Conservation (phyloP, 805 yeast species). For the Candida odintsovae region DNA sequence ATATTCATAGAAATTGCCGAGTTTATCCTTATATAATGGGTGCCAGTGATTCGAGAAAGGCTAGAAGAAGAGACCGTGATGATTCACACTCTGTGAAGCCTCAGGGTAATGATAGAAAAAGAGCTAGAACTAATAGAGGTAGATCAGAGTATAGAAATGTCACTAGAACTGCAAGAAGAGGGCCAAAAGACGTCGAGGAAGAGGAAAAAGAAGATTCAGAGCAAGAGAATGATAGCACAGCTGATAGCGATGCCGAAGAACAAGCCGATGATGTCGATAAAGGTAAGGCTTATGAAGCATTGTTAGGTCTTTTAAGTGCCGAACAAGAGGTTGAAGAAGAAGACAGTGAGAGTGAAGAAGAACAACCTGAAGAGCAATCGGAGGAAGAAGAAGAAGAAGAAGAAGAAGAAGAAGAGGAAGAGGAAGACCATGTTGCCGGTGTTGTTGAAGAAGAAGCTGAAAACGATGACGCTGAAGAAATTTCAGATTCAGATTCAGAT, state of each 20-base stretch:
- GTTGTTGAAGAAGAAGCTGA: conserved; percentile 18
- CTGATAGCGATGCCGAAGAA: conserved; percentile 12
- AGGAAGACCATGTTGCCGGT: conserved; percentile 22
- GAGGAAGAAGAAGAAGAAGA: conserved; percentile 15
- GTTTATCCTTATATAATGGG: conserved; percentile 6
- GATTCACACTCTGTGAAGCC: neutral
- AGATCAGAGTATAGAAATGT: conserved; percentile 57
- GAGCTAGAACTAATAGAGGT: conserved; percentile 35
- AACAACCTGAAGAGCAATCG: conserved; percentile 14
- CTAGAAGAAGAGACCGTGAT: conserved; percentile 3
- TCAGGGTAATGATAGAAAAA: conserved; percentile 2
- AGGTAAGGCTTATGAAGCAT: conserved; percentile 58
- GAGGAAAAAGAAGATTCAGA: conserved; percentile 15
- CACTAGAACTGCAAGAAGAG: conserved; percentile 47
- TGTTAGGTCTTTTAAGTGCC: conserved; percentile 52
- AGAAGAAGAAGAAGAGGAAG: conserved; percentile 29
- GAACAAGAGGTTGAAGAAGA: conserved; percentile 32
- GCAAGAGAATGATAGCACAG: conserved; percentile 13
- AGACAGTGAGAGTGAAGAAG: conserved; percentile 11
- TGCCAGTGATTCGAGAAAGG: conserved; percentile 10
- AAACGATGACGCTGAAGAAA: conserved; percentile 23
- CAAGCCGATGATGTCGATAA: conserved; percentile 19
- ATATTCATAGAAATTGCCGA: neutral
- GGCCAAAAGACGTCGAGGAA: conserved; percentile 14
- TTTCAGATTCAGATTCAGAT: conserved; percentile 19